These are phyloP conservation scores for Lasiosphaeria ovina DNA, from an alignment of 495 filamentous ascomycete species.

Conservation along the genomic window DNA sequence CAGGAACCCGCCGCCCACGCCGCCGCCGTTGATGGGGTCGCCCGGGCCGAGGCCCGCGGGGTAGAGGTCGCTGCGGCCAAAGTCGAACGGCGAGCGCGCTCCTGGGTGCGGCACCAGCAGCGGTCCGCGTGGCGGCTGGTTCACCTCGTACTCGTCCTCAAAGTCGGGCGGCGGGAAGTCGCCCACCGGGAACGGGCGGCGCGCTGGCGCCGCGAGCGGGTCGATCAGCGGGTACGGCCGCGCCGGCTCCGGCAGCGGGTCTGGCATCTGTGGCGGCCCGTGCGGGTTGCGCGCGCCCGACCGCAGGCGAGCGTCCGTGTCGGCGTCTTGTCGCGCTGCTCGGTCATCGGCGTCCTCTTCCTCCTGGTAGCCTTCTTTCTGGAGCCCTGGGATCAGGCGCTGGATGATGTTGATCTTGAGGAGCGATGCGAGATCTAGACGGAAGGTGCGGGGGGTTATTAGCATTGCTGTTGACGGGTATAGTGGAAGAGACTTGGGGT, in stretches of 20 bases:
- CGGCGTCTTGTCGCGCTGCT: constrained; percentile 29
- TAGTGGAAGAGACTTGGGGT: no score
- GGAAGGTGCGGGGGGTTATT: neutral
- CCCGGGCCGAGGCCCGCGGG: constrained; percentile 81
- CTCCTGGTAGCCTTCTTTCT: constrained; percentile 76
- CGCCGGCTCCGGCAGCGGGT: constrained; percentile 54
- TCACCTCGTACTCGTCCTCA: constrained; percentile 89
- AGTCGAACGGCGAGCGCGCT: constrained; percentile 32
- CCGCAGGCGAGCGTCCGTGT: constrained; percentile 22
- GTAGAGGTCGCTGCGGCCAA: constrained; percentile 84
- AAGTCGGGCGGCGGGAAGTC: constrained; percentile 87
- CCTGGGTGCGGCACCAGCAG: constrained; percentile 27
- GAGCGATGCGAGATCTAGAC: constrained; percentile 57
- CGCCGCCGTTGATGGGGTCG: constrained; percentile 66
- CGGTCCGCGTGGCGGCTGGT: constrained; percentile 59
- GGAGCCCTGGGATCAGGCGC: constrained; percentile 68
- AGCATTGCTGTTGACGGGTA: neutral
- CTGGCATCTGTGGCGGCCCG: constrained; percentile 43
- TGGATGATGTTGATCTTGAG: constrained; percentile 79
- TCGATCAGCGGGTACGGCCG: constrained; percentile 61
- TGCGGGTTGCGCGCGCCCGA: constrained; percentile 31
- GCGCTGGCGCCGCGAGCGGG: constrained; percentile 55
- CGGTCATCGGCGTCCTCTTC: constrained; percentile 51
- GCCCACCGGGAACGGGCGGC: constrained; percentile 65
- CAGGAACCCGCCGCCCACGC: constrained; percentile 24